Conservation (phyloP, 129 eudicot species). For the Chrysanthemum lavandulifolium region DNA sequence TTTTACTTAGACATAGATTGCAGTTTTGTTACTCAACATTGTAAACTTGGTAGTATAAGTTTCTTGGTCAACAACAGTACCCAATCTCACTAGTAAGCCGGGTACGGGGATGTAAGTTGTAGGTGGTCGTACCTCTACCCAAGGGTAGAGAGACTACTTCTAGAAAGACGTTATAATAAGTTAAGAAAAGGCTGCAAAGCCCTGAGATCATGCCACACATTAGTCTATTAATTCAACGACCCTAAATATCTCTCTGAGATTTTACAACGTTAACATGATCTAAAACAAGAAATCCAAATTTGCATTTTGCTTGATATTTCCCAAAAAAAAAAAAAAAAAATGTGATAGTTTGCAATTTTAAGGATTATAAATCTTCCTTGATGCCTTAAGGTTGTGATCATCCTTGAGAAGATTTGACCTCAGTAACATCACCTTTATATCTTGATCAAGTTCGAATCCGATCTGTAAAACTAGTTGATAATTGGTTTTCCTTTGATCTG, state of each 20-base stretch:
- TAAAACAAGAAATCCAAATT: constrained; percentile 14
- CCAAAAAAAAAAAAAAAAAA: neutral
- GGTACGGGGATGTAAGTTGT: too few species aligned
- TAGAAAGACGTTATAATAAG: too few species aligned
- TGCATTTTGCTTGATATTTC: constrained; percentile 12
- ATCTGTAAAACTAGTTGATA: constrained; percentile 88
- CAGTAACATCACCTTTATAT: constrained; percentile 80
- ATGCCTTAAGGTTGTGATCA: constrained; percentile 49
- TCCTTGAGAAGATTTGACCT: constrained; percentile 86
- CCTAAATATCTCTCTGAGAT: constrained; percentile 13
- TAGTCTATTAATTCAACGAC: constrained; percentile 25
- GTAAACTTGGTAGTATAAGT: too few species aligned
- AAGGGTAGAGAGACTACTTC: too few species aligned
- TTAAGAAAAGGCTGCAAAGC: too few species aligned
- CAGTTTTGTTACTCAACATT: too few species aligned
- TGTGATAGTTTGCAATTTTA: neutral
- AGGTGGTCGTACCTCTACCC: too few species aligned
- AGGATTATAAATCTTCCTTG: constrained; percentile 47
- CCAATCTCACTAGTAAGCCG: too few species aligned
- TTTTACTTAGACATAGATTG: too few species aligned
- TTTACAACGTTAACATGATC: constrained; percentile 30
- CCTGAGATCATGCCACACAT: constrained; percentile 26
- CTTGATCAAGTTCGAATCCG: constrained; percentile 76
- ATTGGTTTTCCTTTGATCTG: constrained; percentile 96
- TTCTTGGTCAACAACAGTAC: too few species aligned